A percentile compares a stretch with the other conserved stretches of the same genome.
phyloP scores from a whole-genome alignment of 129 eudicot species.

The sunflower (Helianthus annuus) region DNA sequence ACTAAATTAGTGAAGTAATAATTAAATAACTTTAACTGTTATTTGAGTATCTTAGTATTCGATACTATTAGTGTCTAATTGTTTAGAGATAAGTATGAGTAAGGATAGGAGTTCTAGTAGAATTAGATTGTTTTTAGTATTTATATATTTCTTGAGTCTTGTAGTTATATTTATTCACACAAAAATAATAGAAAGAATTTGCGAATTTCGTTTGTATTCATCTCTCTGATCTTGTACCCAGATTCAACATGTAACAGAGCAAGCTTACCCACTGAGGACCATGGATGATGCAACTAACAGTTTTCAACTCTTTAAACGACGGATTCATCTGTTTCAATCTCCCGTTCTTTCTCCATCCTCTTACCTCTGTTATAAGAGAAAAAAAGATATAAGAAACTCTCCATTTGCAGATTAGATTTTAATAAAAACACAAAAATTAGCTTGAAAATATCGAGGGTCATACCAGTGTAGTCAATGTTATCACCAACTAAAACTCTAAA shows the following conservation, averaged over 20 bases:
- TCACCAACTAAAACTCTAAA: slow-evolving; percentile 6
- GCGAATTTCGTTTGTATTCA: too few species aligned
- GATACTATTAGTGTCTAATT: too few species aligned
- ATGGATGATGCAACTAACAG: neutral
- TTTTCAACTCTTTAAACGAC: slow-evolving; percentile 1
- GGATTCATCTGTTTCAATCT: neutral
- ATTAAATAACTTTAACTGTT: too few species aligned
- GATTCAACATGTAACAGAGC: neutral
- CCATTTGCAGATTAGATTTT: neutral
- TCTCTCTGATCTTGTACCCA: too few species aligned
- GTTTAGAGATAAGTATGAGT: too few species aligned
- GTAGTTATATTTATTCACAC: too few species aligned
- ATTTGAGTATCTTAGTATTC: too few species aligned
- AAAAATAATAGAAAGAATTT: too few species aligned
- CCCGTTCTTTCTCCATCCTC: slow-evolving; percentile 25
- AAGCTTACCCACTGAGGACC: slow-evolving; percentile 10
- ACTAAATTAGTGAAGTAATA: too few species aligned
- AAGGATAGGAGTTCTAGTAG: too few species aligned
- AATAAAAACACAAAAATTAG: neutral
- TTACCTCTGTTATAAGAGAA: slow-evolving; percentile 13
- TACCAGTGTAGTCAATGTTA: slow-evolving; percentile 14
- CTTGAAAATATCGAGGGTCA: neutral
- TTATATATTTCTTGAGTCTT: too few species aligned
- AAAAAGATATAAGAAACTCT: neutral
- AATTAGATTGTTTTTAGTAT: too few species aligned